Base-by-base conservation (phyloP, 2,329 filamentous ascomycete species). In the Claviceps maximensis region DNA sequence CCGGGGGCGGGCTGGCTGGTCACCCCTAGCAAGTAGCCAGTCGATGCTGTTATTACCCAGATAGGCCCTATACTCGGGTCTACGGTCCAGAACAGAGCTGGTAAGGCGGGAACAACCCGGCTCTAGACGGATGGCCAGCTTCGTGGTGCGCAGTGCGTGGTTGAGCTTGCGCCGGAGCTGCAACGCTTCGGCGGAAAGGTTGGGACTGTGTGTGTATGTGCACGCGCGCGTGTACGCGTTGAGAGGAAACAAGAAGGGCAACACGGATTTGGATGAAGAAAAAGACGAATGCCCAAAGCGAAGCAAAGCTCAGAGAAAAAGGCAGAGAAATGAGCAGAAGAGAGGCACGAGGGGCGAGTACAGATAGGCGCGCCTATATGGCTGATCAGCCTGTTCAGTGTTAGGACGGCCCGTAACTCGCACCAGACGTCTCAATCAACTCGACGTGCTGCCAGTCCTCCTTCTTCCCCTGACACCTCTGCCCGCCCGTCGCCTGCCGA, bases 371-470 rank as follows among this genome's bases (percentile, higher is more conserved):
- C n/a, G n/a, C n/a, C n/a, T n/a, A n/a, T n/a, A n/a, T n/a, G n/a
- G n/a, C n/a, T n/a, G n/a, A n/a, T n/a, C n/a, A n/a, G n/a, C n/a
- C n/a, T n/a, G n/a, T n/a, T n/a, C n/a, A n/a, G n/a, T n/a, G n/a
- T n/a, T n/a, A n/a, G n/a, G n/a, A n/a, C n/a, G n/a, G n/a, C n/a
- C n/a, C n/a, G n/a, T n/a, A n/a, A n/a, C n/a, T n/a, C n/a, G n/a
- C n/a, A n/a, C n/a, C n/a, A n/a, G n/a, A 47, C 42, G 47, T 47
- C 52, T 50, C 40, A 42, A 13, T 41, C 31, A 42, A 49, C 29
- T n/a, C 8, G 27, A 29, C 27, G 27, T 8, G 27, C 27, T 29
- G 4, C 27, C 4, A 29, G 8, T 29, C 27, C 27, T 29, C 27
- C 4, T 29, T 29, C 8, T 29, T 4, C 8, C 8, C 27, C 27